Evolutionary conservation across 345 rosid species (phyloP), one percentile per base, ranked within the genome.

Genomic region (Acer saccharum): DNA sequence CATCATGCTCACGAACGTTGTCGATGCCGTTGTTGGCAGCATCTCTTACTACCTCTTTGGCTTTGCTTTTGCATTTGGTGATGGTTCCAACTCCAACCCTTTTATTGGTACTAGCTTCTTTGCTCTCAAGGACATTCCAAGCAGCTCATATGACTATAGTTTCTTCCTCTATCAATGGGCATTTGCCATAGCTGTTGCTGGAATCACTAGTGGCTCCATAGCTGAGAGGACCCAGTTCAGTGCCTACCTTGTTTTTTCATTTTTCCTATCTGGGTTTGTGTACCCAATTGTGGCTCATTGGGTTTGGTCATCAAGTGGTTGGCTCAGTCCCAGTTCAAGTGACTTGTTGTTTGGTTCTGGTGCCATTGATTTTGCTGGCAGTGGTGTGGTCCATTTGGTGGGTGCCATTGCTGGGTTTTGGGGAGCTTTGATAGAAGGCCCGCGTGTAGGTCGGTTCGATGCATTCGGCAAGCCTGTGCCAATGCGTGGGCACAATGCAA

Each of bases 171-270:
- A 83, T 79, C 95, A 91, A 68, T 91, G 91, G 92, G 90, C 91
- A 61, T 91, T 91, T 29, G 91, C 95, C 21, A 88, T 85, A 11
- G 94, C 92, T 0, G 92, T 84, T 72, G 91, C 91, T 10, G 91
- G 92, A 21, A 89, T 89, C 61, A 89, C 91, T 1, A 90, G 92
- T 46, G 93, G 95, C 12, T 91, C 93, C 0, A 87, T 89, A n/a
- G 95, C 93, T 29, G 93, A 91, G 75, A 76, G 95, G 69, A 91
- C 93, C 84, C 93, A 91, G 39, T 91, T 91, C 82, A 85, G 90
- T 79, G 89, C 92, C 5, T 88, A 89, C 76, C 87, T 91, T 55
- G 82, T 88, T 39, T 91, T 88, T 81, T 91, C 93, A 1, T 87
- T 89, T 82, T 91, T 88, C 78, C 86, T 91, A 20, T 79, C 83